A percentile compares a stretch with the other conserved stretches of the same genome.
These are phyloP conservation scores for Paecilomyces sp. DNA, from an alignment of 2,329 filamentous ascomycete species.

Conservation along the genomic window DNA sequence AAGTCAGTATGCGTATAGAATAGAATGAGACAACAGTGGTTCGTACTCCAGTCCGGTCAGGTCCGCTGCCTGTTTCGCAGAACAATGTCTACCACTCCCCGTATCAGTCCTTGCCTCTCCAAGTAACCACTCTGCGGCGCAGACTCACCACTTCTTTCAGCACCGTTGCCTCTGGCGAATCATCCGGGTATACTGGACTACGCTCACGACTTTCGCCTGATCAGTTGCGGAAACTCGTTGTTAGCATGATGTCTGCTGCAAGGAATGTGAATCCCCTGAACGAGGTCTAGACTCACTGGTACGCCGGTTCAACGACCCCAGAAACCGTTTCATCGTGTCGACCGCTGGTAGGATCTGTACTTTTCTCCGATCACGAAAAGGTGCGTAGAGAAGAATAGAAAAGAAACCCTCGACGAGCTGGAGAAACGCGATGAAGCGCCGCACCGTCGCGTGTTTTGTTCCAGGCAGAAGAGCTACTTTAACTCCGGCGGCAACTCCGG, in stretches of 20 bases:
- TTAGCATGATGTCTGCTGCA: background rate
- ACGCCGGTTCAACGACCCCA: conserved; percentile 24
- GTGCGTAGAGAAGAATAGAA: background rate
- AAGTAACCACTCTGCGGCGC: background rate
- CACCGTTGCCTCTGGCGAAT: conserved; percentile 33
- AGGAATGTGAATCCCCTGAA: background rate
- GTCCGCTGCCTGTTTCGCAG: conserved; percentile 62
- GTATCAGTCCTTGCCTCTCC: background rate
- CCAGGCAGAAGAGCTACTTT: background rate
- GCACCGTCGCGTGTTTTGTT: background rate
- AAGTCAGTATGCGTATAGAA: background rate
- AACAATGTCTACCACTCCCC: conserved; percentile 57
- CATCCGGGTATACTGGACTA: conserved; percentile 20
- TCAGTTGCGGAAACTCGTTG: background rate
- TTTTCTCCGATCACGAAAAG: background rate
- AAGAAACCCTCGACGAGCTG: background rate
- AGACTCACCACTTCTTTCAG: conserved; percentile 34
- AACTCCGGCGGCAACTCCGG: background rate
- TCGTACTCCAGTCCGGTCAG: conserved; percentile 46
- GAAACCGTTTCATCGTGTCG: conserved; percentile 28
- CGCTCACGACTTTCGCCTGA: conserved; percentile 9
- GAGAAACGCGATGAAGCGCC: background rate
- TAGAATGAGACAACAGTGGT: background rate
- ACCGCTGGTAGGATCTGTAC: background rate
- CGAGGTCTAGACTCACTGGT: conserved; percentile 17